phyloP scores from a whole-genome alignment of 1,284 basidiomycete species.

The Salmacisia buchloeana region DNA sequence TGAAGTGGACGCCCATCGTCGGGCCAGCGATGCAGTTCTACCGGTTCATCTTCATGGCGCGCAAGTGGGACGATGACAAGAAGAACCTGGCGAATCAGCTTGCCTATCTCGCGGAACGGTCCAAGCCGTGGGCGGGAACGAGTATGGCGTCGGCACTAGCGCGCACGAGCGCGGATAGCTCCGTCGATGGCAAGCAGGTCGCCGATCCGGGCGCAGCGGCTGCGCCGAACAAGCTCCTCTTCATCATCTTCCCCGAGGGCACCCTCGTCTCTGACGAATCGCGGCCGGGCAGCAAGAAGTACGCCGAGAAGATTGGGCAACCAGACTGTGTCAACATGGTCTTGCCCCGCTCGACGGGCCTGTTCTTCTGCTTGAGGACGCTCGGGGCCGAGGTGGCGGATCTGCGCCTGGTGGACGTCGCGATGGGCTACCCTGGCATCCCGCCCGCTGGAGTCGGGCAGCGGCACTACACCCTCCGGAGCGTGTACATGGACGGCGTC shows the following conservation, averaged over 20 bases:
- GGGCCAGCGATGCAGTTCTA: constrained; percentile 45
- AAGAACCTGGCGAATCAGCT: constrained; percentile 27
- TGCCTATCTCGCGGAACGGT: constrained; percentile 14
- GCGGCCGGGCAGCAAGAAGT: constrained; percentile 32
- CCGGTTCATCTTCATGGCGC: constrained; percentile 39
- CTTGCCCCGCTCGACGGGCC: constrained; percentile 82
- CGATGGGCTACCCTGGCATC: constrained; percentile 79
- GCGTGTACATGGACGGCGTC: constrained; percentile 75
- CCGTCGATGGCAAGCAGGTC: not conserved
- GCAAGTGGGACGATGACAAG: constrained; percentile 35
- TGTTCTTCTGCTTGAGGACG: constrained; percentile 76
- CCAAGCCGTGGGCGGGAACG: not conserved
- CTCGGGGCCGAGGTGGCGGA: constrained; percentile 70
- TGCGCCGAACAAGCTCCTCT: constrained; percentile 26
- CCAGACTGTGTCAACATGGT: constrained; percentile 71
- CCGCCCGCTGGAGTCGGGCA: constrained; percentile 62
- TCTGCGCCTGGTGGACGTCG: constrained; percentile 66
- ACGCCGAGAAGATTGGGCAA: constrained; percentile 51
- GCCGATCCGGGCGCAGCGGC: not conserved
- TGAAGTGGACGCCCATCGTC: constrained; percentile 40
- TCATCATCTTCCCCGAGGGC: constrained; percentile 44
- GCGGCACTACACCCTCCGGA: constrained; percentile 74
- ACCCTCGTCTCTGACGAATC: constrained; percentile 37
- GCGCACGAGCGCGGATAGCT: not conserved
- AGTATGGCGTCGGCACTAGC: too few species aligned